These are phyloP conservation scores for Oldenlandia corymbosa DNA, from an alignment of 257 asterid species.

Conservation along the genomic window DNA sequence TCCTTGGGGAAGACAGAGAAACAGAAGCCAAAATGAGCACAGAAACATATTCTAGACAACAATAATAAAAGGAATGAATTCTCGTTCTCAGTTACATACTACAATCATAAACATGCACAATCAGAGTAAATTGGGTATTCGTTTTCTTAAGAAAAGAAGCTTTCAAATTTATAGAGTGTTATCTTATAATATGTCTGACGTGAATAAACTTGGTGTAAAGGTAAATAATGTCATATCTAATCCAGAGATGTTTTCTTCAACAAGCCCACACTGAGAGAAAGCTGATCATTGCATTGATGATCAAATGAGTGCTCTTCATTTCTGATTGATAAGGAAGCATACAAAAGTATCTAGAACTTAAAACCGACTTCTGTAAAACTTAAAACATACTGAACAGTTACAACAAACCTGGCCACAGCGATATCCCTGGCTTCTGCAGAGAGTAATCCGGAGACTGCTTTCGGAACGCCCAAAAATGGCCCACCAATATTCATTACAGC, in stretches of 20 bases:
- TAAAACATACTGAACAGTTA: conserved; percentile 16
- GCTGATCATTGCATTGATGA: too few species aligned
- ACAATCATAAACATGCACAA: neutral
- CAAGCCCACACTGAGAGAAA: neutral
- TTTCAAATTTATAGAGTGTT: neutral
- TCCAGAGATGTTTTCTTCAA: neutral
- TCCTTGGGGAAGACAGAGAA: neutral
- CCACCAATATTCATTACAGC: conserved; percentile 81
- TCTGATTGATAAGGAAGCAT: too few species aligned
- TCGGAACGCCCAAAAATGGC: conserved; percentile 82
- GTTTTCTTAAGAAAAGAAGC: neutral
- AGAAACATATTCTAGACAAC: neutral
- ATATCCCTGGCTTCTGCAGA: conserved; percentile 84
- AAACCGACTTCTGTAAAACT: too few species aligned
- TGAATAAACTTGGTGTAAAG: neutral
- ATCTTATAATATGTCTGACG: neutral
- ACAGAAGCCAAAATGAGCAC: neutral
- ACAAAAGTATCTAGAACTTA: neutral
- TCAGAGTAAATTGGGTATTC: neutral
- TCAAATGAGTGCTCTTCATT: too few species aligned
- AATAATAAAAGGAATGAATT: neutral
- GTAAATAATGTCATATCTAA: neutral
- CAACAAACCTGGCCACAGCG: conserved; percentile 63
- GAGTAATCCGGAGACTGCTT: conserved; percentile 63
- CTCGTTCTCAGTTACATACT: neutral